These are phyloP conservation scores for Cyanidium caldarium DNA, from an alignment of 23 red algal genomes.

Conservation along the genomic window DNA sequence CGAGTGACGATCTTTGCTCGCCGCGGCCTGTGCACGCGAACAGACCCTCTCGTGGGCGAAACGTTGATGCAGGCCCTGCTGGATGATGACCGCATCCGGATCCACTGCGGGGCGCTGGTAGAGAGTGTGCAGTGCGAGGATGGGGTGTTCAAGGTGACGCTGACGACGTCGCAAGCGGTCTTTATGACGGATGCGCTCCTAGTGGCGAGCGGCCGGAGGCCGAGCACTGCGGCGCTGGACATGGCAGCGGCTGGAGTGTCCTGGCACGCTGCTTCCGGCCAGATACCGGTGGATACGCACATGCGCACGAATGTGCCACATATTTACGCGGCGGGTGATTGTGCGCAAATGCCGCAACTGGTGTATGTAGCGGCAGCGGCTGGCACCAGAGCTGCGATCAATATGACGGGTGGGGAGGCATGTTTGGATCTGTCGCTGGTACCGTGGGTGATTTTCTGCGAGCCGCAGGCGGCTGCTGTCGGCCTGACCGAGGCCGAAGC, in stretches of 20 bases:
- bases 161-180: neutral
- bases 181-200: neutral
- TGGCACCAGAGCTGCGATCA: constrained; percentile 10
- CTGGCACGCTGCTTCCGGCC: neutral
- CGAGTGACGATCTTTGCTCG: constrained; percentile 8
- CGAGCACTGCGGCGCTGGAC: constrained; percentile 1
- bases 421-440: constrained; percentile 9
- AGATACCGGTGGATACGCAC: neutral
- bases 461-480: constrained; percentile 8
- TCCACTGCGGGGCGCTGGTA: neutral
- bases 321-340: constrained; percentile 23
- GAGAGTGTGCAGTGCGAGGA: neutral
- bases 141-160: neutral
- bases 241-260: neutral
- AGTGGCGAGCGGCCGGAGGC: constrained; percentile 5
- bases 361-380: constrained; percentile 23
- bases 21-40: constrained; percentile 1
- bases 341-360: constrained; percentile 15
- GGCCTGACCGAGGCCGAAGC: constrained; percentile 17
- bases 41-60: constrained; percentile 11
- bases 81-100: constrained; percentile 1
- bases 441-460: constrained; percentile 13
- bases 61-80: neutral
- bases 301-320: constrained; percentile 4
- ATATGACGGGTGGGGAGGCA: neutral